Evolutionary conservation across 441 rosid species (phyloP), one percentile per base, ranked within the genome.

Genomic region (Daphne laureola): DNA sequence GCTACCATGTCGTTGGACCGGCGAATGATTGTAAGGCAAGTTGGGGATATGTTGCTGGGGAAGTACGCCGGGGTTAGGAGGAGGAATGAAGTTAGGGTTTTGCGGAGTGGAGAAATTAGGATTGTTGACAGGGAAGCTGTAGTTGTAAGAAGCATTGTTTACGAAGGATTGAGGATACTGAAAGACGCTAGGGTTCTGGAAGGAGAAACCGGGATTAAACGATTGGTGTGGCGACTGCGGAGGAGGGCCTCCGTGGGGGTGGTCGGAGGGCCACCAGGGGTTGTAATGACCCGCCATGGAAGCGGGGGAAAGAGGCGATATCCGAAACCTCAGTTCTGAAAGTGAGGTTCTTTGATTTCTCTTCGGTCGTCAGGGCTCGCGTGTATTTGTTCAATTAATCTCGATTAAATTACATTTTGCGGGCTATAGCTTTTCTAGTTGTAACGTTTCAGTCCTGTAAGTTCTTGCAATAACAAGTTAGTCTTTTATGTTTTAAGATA

Each of bases 231-330:
- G 56, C 17, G 63, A 15, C 0, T 58, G 73, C 35, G 59, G 51
- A 26, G 53, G 57, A 51, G 18, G 64, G 40, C 47, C 63, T 58
- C 64, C 55, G 62, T 69, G 67, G 53, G 59, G 2, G 12, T 57
- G 73, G 26, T 73, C 71, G 70, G 23, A 55, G 61, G 62, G 65
- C 48, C 68, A 67, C 23, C 64, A 74, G 42, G 69, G 69, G 44
- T 69, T 68, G 21, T 41, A 38, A 13, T 14, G 43, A 8, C 83
- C 77, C 65, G 69, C 64, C 95, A 81, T 87, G 41, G 51, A 18
- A 17, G 12, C 21, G 51, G 25, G 13, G 27, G 14, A 46, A 41
- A 25, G 11, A 26, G 17, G 59, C 62, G 65, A 46, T 66, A 67
- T 21, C 2, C 8, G 38, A 31, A 31, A 31, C 38, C 38, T 31